Base-by-base conservation (phyloP, 2,329 filamentous ascomycete genomes). In the Trichophyton verrucosum region DNA sequence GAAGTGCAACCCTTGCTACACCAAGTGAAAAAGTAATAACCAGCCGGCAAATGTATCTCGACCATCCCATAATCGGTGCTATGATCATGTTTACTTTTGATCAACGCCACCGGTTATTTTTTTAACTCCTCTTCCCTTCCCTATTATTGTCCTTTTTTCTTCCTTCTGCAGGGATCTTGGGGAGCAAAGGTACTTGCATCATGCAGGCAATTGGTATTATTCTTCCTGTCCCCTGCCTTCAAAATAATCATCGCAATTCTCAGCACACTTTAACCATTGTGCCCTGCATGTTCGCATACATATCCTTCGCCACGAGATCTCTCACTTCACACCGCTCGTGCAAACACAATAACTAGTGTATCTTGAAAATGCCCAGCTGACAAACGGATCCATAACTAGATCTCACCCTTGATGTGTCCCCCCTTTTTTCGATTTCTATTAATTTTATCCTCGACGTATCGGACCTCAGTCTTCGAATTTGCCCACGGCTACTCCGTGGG, bases 1-100 rank as follows among this genome's bases (percentile, higher is more conserved):
- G 65, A 74, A 73, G 20, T 76, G 74, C 66, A 72, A 75, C 62
- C 63, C 67, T 44, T 76, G 74, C 67, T 71, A 75, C 66, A 73
- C 66, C 55, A 63, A 63, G 51, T 62, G 53, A 33, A 47, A 13
- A 22, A 47, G 33, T 38, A 13, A 38, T 38, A 11, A 38, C 33
- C 33, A 4, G 33, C 33, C 11, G 11, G 7, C 33, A 38, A 38
- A 38, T 9, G 8, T 38, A 38, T 38, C 33, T 38, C 33, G 33
- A 38, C 33, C 33, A 38, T 13, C 33, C 33, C 33, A 38, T 4
- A 36, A 9, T 38, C 27, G 33, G 33, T 38, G 33, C 33, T 38
- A 47, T 30, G 27, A 30, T 20, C 17, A 15, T 57, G n/a, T 40
- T 22, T 44, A 40, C 30, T 40, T 40, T 44, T 56, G 27, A 38